Conservation (phyloP, 768 basidiomycete species). For the Lyophyllum semitale region DNA sequence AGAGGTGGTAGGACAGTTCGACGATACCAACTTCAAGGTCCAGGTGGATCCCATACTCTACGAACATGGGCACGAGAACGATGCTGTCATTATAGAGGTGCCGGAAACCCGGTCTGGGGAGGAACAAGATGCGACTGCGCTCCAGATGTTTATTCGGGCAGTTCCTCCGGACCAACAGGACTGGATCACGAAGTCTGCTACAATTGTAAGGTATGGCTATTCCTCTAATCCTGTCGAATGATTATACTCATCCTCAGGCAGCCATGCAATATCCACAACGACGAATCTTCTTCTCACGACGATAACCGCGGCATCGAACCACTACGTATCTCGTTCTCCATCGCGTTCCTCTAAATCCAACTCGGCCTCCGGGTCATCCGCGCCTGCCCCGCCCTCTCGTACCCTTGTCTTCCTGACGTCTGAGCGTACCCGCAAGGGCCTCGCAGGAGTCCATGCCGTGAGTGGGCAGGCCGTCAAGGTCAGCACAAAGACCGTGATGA, state of each 20-base stretch:
- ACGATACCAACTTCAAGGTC: conserved; percentile 49
- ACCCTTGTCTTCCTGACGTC: conserved; percentile 63
- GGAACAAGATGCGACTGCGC: conserved; percentile 41
- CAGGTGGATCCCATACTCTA: conserved; percentile 60
- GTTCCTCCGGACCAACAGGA: conserved; percentile 71
- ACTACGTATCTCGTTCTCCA: conserved; percentile 60
- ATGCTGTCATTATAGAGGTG: conserved; percentile 75
- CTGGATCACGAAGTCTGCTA: conserved; percentile 66
- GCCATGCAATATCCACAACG: conserved; percentile 67
- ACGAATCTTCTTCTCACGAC: conserved; percentile 65
- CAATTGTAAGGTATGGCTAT: conserved; percentile 56
- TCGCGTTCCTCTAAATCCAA: conserved; percentile 38
- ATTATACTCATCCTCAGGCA: conserved; percentile 22
- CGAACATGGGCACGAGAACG: conserved; percentile 50
- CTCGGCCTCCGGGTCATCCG: background rate
- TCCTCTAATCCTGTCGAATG: background rate
- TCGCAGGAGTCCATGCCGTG: conserved; percentile 62
- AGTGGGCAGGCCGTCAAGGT: conserved; percentile 69
- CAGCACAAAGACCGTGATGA: conserved; percentile 59
- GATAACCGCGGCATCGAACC: conserved; percentile 60
- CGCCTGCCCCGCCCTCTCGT: conserved; percentile 36
- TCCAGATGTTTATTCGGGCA: conserved; percentile 58
- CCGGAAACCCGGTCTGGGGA: conserved; percentile 43
- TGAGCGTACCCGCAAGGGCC: conserved; percentile 55
- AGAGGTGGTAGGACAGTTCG: conserved; percentile 70